Conservation (phyloP, 2,329 filamentous ascomycete genomes). For the Metarhizium anisopliae region DNA sequence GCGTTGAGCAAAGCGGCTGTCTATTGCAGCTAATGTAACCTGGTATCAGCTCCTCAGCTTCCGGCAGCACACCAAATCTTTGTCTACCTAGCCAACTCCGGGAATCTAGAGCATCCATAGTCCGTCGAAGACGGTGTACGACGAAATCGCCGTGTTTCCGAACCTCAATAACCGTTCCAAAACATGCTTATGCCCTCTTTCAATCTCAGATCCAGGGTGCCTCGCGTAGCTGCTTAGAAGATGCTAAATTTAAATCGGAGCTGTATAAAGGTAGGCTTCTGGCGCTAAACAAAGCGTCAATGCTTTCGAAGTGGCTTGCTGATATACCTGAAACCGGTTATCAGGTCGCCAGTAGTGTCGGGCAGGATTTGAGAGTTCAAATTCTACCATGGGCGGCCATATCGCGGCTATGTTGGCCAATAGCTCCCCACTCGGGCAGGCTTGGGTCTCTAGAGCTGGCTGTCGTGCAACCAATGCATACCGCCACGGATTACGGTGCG, state of each 20-base stretch:
- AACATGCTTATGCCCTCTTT: neutral
- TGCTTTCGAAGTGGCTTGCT: neutral
- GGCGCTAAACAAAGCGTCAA: neutral
- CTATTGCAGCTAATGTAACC: no score
- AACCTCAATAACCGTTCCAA: neutral
- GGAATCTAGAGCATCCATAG: neutral
- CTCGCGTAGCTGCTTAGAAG: neutral
- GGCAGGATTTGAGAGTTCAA: neutral
- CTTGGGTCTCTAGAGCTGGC: neutral
- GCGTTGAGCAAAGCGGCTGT: no score
- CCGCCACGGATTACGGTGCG: neutral
- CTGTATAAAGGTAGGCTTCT: neutral
- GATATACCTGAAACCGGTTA: neutral
- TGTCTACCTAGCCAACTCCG: neutral
- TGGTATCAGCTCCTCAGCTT: no score
- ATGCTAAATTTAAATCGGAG: neutral
- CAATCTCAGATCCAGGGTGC: neutral
- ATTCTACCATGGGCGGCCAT: neutral
- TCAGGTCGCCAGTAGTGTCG: neutral
- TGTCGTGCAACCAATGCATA: neutral
- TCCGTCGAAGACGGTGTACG: neutral
- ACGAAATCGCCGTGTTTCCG: neutral
- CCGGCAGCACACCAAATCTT: neutral
- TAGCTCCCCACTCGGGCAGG: neutral
- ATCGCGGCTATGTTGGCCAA: conserved; percentile 2